A percentile compares a stretch with the other conserved stretches of the same genome.
Evolutionary conservation across 108 stramenopile genomes (phyloP).

Genomic region (Ochromonas danica): DNA sequence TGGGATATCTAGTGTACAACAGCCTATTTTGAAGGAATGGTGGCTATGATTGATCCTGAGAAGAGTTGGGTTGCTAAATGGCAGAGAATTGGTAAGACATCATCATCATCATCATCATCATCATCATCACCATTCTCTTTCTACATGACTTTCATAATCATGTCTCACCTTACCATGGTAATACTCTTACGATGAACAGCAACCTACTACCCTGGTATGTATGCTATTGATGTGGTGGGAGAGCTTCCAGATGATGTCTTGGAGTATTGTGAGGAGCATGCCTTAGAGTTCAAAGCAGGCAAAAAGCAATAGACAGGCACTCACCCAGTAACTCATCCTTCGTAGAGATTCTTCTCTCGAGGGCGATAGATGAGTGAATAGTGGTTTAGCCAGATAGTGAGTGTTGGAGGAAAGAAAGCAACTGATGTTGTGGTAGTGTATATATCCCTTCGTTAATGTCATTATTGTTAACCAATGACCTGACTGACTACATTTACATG

Average conservation of each 20-base stretch:
- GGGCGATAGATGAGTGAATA: too few relatives aligned
- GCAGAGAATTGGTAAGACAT: slow-evolving; percentile 46
- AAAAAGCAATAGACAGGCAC: too few relatives aligned
- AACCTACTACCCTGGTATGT: slow-evolving; percentile 46
- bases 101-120: background rate
- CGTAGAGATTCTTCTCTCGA: too few relatives aligned
- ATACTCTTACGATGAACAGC: slow-evolving; percentile 22
- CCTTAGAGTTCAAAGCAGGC: slow-evolving; percentile 41
- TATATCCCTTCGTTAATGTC: too few relatives aligned
- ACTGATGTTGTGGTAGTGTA: too few relatives aligned
- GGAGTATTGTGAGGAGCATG: slow-evolving; percentile 46
- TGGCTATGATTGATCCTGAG: slow-evolving; percentile 50
- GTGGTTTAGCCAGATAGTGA: too few relatives aligned
- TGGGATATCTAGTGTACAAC: slow-evolving; percentile 41
- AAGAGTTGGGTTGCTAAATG: slow-evolving; percentile 49
- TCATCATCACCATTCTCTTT: too few relatives aligned
- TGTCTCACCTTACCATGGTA: background rate
- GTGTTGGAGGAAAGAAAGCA: too few relatives aligned
- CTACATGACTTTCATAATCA: background rate
- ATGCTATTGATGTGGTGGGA: slow-evolving; percentile 52
- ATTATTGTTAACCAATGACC: too few relatives aligned
- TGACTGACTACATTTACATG: too few relatives aligned
- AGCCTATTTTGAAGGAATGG: slow-evolving; percentile 49
- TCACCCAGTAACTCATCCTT: too few relatives aligned
- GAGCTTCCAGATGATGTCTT: slow-evolving; percentile 44